Conservation (phyloP, 2,329 filamentous ascomycete species). For the Escovopsis sp. region DNA sequence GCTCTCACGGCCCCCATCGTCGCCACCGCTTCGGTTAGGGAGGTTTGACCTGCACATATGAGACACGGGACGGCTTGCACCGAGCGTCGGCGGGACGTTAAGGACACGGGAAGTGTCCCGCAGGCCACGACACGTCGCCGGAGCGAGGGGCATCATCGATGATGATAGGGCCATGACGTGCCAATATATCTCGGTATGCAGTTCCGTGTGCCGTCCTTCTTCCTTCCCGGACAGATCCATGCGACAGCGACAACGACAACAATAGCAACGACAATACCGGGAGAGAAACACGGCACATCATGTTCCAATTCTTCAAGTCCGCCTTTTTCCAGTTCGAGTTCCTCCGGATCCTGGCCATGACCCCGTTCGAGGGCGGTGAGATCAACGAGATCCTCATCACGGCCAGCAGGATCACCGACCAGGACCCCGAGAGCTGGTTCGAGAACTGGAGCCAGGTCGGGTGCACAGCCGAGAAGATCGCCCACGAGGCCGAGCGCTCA, state of each 20-base stretch:
- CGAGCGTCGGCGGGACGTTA: too few species aligned
- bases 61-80: too few species aligned
- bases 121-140: too few species aligned
- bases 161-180: too few species aligned
- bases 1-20: too few species aligned
- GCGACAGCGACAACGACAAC: neutral
- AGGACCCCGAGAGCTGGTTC: constrained; percentile 26
- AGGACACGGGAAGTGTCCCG: too few species aligned
- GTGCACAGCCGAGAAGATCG: constrained; percentile 18
- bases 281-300: neutral
- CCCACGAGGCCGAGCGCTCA: constrained; percentile 15
- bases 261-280: neutral
- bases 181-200: too few species aligned
- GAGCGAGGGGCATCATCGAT: too few species aligned
- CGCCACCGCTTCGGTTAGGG: too few species aligned
- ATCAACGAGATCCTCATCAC: constrained; percentile 9
- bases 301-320: neutral
- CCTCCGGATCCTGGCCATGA: neutral
- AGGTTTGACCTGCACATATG: too few species aligned
- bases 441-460: constrained; percentile 18
- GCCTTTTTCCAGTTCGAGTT: neutral
- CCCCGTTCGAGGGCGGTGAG: neutral
- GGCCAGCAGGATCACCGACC: constrained; percentile 20
- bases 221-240: neutral
- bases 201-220: too few species aligned